phyloP scores from a whole-genome alignment of 2,329 filamentous ascomycete genomes.

The Polytolypa hystricis region DNA sequence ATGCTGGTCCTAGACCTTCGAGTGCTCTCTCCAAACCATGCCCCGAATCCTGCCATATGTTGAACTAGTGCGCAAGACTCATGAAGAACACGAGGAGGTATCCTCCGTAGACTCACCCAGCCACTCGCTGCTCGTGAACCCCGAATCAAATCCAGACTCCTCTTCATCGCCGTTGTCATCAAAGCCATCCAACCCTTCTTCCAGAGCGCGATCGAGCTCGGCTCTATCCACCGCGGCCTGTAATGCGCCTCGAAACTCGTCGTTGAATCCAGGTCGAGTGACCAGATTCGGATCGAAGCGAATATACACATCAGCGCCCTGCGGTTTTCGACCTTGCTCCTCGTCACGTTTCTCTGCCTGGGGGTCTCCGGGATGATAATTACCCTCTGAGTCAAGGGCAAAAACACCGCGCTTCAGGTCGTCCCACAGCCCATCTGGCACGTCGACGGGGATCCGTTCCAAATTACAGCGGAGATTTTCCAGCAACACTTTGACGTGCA shows the following conservation, averaged over 20 bases:
- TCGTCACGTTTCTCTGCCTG: slow-evolving; percentile 17
- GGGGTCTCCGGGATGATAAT: slow-evolving; percentile 22
- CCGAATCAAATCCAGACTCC: too few relatives aligned
- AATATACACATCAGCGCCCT: slow-evolving; percentile 6
- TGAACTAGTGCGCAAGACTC: too few relatives aligned
- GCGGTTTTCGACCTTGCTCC: slow-evolving; percentile 8
- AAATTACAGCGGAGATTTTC: slow-evolving; percentile 16
- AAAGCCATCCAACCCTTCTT: too few relatives aligned
- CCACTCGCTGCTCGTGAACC: too few relatives aligned
- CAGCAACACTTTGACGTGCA: slow-evolving; percentile 15
- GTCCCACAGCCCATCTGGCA: slow-evolving; percentile 19
- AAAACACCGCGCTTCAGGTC: slow-evolving; percentile 24
- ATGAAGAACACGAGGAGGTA: too few relatives aligned
- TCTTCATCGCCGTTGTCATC: too few relatives aligned
- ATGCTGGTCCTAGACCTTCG: too few relatives aligned
- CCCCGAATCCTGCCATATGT: too few relatives aligned
- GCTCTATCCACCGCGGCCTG: slow-evolving; percentile 1
- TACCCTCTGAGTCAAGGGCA: slow-evolving; percentile 18
- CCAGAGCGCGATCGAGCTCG: too few relatives aligned
- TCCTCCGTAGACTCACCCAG: too few relatives aligned
- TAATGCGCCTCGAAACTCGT: slow-evolving; percentile 10
- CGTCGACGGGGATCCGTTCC: slow-evolving; percentile 20
- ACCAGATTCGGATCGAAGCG: slow-evolving; percentile 8
- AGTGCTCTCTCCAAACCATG: too few relatives aligned
- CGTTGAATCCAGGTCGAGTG: slow-evolving; percentile 8